Base-by-base conservation (phyloP, 1,284 basidiomycete species). In the Meripilus lineatus region DNA sequence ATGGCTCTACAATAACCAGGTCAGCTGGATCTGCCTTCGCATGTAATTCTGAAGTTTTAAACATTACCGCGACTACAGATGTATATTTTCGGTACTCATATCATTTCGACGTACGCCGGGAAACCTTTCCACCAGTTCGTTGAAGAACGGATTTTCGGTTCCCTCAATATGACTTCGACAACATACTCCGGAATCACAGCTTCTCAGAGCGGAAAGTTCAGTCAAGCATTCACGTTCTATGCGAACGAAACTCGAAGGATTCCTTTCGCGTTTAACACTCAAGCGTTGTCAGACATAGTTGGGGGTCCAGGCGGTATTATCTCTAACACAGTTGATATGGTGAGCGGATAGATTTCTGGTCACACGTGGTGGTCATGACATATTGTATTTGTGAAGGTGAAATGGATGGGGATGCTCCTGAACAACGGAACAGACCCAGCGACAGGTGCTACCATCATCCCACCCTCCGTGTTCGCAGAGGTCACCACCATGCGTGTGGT, bases 1-100 rank as follows among this genome's bases (percentile, higher is more conserved):
- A n/a, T 67, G 57, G 48, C 58, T 57, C 15, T 69, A 67, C 50
- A 66, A 61, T 45, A 67, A 67, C 23, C 53, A 58, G 23, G 68
- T 63, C 26, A 10, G 36, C 21, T 6, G 7, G 18, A 13, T 14
- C 5, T 38, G 5, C 32, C 22, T 18, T 34, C 3, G 11, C 11
- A 22, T 20, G 14, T 11, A 10, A 15, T 24, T 17, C 17, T 25
- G 13, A 5, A 14, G 11, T 10, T 13, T 8, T n/a, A 10, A 30
- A 28, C 28, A 33, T 3, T 14, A 32, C 13, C 10, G 14, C 7
- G 11, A 26, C n/a, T 11, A 24, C 34, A 68, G 66, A 68, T 69
- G 66, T 70, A 58, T 43, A 50, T 58, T 28, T 50, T 59, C 2
- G 58, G 47, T 1, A 42, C 59, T 1, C 53, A 63, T 30, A 50